These are phyloP conservation scores for Citrullus amarus DNA, from an alignment of 306 rosid species.

Conservation along the genomic window DNA sequence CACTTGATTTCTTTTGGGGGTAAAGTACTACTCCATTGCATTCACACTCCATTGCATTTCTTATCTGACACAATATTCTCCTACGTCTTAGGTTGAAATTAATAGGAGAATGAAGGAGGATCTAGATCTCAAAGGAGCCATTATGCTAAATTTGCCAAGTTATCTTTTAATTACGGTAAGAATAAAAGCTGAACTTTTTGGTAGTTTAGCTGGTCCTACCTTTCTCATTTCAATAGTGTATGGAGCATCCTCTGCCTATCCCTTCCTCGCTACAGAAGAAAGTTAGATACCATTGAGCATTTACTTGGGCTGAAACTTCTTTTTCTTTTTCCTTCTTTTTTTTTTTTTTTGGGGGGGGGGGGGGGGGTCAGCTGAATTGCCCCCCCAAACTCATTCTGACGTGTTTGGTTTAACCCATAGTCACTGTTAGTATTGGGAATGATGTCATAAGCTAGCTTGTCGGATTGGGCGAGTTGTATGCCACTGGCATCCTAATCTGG, in stretches of 20 bases:
- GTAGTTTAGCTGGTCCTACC: not conserved
- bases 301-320: not conserved
- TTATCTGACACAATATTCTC: constrained; percentile 1
- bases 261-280: not conserved
- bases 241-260: not conserved
- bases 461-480: not conserved
- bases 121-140: constrained; percentile 7
- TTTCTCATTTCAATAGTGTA: not conserved
- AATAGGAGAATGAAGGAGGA: not conserved
- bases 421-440: not conserved
- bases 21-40: not conserved
- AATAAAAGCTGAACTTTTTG: not conserved
- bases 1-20: not conserved
- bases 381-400: not conserved
- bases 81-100: not conserved
- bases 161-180: constrained; percentile 2
- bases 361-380: not conserved
- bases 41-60: not conserved
- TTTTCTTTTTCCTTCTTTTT: no score
- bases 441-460: not conserved
- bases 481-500: constrained; percentile 3
- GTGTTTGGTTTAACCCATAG: not conserved
- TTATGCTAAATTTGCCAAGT: not conserved
- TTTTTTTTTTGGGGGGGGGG: no score
- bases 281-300: not conserved